Evolutionary conservation across 139 green algal species (phyloP), one percentile per base, ranked within the genome.

Genomic region (Spirogloea muscicola): DNA sequence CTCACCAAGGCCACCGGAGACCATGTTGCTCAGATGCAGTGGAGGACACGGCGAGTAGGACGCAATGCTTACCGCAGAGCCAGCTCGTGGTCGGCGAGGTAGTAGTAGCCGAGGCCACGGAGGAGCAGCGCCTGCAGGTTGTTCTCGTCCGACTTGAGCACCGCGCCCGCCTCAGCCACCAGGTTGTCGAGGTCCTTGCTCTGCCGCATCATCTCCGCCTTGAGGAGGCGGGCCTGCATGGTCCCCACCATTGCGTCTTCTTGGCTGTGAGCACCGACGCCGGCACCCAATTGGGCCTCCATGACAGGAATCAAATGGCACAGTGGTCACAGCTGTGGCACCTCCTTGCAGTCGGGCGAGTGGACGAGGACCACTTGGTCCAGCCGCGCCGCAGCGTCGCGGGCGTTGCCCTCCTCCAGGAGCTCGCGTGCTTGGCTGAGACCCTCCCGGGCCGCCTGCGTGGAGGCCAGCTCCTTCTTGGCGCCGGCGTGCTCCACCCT

Each of bases 121-220:
- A 79, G 49, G 2, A 81, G 70, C 36, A 83, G 76, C 39, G 51
- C 76, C 36, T 65, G 25, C 46, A 83, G 13, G 6, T 83, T 42
- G 51, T 81, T 78, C 33, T 79, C 67, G 18, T 76, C 43, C 52
- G n/a, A 18, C 39, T 83, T 83, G 2, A 83, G 60, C 6, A 75
- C 42, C 58, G 52, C 74, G 5, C 69, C 70, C 34, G 48, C 38
- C 49, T 83, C 76, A 5, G 69, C 69, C n/a, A 81, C 60, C 7
- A 60, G 57, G 34, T 31, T 58, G 21, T 52, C 18, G 37, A 58
- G 80, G 64, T 81, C 76, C 6, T 49, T 37, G 16, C 39, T 25
- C 38, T 29, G 49, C 31, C 71, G 21, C 16, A 79, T 33, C 21
- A 72, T 7, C 46, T 69, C 25, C 46, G 65, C 43, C 33, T 79